These are phyloP conservation scores for Cordyceps militaris DNA, from an alignment of 2,329 filamentous ascomycete species.

Conservation along the genomic window DNA sequence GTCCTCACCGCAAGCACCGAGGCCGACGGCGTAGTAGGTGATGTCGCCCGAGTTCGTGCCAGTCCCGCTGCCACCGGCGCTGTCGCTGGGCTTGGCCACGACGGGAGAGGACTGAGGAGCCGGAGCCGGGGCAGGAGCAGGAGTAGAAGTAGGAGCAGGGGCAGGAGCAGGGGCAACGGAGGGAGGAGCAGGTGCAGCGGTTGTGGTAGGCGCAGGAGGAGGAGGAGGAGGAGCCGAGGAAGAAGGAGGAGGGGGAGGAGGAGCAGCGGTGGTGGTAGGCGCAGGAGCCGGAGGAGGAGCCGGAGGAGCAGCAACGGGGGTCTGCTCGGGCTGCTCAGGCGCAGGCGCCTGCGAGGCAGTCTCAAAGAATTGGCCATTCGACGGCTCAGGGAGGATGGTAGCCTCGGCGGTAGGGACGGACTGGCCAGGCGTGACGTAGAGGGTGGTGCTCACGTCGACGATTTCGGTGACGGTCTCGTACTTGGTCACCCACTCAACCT, in stretches of 20 bases:
- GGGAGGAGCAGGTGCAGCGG: constrained; percentile 13
- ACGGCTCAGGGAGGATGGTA: constrained; percentile 19
- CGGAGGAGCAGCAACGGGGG: neutral
- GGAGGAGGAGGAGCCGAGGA: neutral
- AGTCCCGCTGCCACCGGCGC: constrained; percentile 15
- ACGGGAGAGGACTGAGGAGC: constrained; percentile 15
- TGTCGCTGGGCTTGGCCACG: neutral
- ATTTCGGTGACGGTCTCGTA: constrained; percentile 35
- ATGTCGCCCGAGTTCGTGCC: constrained; percentile 51
- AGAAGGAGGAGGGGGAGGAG: neutral
- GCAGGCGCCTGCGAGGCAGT: neutral
- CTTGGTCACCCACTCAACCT: constrained; percentile 26
- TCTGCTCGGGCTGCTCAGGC: constrained; percentile 9
- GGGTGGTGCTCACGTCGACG: constrained; percentile 42
- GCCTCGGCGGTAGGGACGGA: constrained; percentile 21
- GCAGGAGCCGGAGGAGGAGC: constrained; percentile 1
- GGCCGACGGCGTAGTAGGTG: constrained; percentile 66
- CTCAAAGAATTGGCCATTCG: constrained; percentile 27
- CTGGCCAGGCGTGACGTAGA: constrained; percentile 33
- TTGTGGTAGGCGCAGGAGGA: constrained; percentile 13
- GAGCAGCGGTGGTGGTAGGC: neutral
- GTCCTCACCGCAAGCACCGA: constrained; percentile 61
- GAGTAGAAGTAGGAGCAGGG: constrained; percentile 10
- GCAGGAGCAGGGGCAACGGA: constrained; percentile 10
- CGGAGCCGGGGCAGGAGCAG: constrained; percentile 12